A percentile compares a stretch with the other conserved stretches of the same genome.
Evolutionary conservation across 768 basidiomycete genomes (phyloP).

Genomic region (Rhodotorula babjevae): DNA sequence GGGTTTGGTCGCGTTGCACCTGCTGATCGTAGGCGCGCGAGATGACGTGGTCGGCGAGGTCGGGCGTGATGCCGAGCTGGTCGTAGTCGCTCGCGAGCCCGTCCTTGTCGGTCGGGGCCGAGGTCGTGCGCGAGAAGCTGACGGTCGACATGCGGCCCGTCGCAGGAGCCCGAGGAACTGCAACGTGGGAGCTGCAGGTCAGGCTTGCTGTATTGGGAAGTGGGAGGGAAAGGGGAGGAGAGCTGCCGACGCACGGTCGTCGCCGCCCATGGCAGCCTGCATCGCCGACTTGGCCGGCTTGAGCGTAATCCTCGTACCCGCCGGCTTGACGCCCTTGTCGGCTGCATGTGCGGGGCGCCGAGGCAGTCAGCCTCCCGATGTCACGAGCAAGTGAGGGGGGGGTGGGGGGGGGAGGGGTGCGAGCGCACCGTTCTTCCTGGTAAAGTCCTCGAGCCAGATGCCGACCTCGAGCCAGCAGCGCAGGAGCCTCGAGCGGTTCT

Average conservation of each 20-base stretch:
- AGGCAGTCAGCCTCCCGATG: too few species aligned
- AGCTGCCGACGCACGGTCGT: constrained; percentile 4
- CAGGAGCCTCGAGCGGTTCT: constrained; percentile 4
- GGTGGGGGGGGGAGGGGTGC: not conserved
- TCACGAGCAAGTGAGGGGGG: too few species aligned
- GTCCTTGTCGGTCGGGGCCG: not conserved
- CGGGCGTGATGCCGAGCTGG: constrained; percentile 22
- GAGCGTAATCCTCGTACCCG: not conserved
- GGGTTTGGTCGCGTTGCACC: not conserved
- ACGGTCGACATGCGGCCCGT: not conserved
- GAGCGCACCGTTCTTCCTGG: not conserved
- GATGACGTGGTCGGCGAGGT: constrained; percentile 18
- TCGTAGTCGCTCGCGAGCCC: constrained; percentile 7
- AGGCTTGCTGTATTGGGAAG: not conserved
- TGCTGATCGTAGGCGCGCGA: constrained; percentile 8
- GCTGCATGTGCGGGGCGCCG: too few species aligned
- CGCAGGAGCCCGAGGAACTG: not conserved
- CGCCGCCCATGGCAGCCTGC: constrained; percentile 5
- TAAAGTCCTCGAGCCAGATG: constrained; percentile 2
- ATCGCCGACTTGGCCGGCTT: not conserved
- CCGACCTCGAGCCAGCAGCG: constrained; percentile 32
- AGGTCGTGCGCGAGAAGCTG: not conserved
- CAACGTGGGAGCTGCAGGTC: not conserved
- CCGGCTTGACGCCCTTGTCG: not conserved
- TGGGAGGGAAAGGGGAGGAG: too few species aligned